Evolutionary conservation across 768 basidiomycete genomes (phyloP), one percentile per base, ranked within the genome.

Genomic region (Russula lepida): DNA sequence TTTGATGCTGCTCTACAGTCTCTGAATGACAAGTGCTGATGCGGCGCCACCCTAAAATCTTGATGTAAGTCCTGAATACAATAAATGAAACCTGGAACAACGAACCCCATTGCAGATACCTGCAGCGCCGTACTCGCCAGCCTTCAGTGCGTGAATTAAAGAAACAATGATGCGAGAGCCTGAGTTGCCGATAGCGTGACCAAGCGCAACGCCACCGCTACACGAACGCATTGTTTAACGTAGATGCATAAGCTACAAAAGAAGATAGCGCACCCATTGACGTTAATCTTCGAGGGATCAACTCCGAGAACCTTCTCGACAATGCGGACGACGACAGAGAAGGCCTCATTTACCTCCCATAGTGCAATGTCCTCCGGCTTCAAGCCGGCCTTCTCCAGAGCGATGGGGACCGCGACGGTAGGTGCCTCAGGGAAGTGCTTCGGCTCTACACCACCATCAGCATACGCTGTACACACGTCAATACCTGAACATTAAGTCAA

Each of bases 341-440:
- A 99, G 28, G 95, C 95, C 74, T 99, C 95, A 73, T 99, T 99
- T 73, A 98, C 83, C 74, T 99, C 97, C 71, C 92, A 99, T 52
- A 88, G 80, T 48, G 93, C 80, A 65, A 99, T 92, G 69, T 99
- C 92, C 47, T 88, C 78, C 51, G 84, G 70, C 21, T 84, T 83
- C 59, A 98, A 78, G 67, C 89, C 89, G 23, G 95, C 97, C 69
- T 81, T 86, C 77, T 93, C 76, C 62, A 99, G 77, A 13, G 97
- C 97, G 60, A 83, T 74, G 23, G 97, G 97, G 41, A 99, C 75
- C 28, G 95, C 95, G 64, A 90, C 79, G 6, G 95, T 90, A 13
- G 97, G 97, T 25, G 97, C 97, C 67, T 84, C 80, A 44, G 97
- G 95, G 84, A 99, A 99, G 74, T 98, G 92, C 66, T 98, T 88